A percentile compares a stretch with the other conserved stretches of the same genome.
Evolutionary conservation across 108 stramenopile species (phyloP).

Genomic region (Bacterosira constricta): DNA sequence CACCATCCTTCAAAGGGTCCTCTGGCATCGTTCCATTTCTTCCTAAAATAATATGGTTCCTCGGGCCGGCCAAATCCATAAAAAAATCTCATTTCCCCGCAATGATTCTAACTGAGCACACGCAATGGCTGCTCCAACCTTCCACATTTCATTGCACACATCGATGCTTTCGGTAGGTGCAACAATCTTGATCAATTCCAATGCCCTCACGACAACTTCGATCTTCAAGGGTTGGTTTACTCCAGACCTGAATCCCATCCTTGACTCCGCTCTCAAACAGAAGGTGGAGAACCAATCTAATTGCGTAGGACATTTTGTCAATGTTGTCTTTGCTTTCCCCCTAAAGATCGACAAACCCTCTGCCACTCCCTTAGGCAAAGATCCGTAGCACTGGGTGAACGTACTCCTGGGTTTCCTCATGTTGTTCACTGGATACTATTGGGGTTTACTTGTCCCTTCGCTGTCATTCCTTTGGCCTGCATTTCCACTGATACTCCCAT

Average conservation of each 20-base stretch:
- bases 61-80: background rate
- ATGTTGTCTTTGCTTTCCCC: background rate
- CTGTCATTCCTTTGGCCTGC: constrained; percentile 13
- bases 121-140: background rate
- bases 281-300: constrained; percentile 15
- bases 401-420: constrained; percentile 20
- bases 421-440: constrained; percentile 35
- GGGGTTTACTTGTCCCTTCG: background rate
- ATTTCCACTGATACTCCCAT: constrained; percentile 41
- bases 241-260: constrained; percentile 17
- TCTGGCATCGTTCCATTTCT: background rate
- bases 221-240: background rate
- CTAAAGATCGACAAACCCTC: constrained; percentile 15
- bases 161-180: background rate
- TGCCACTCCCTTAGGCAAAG: constrained; percentile 6
- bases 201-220: background rate
- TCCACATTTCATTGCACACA: background rate
- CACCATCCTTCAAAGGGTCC: background rate
- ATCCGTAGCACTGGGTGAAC: background rate
- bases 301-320: constrained; percentile 12
- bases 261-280: background rate
- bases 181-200: background rate
- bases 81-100: constrained; percentile 8
- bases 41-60: background rate
- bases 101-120: background rate